Evolutionary conservation across 768 basidiomycete species (phyloP), one percentile per base, ranked within the genome.

Genomic region (Leccinum broughii): DNA sequence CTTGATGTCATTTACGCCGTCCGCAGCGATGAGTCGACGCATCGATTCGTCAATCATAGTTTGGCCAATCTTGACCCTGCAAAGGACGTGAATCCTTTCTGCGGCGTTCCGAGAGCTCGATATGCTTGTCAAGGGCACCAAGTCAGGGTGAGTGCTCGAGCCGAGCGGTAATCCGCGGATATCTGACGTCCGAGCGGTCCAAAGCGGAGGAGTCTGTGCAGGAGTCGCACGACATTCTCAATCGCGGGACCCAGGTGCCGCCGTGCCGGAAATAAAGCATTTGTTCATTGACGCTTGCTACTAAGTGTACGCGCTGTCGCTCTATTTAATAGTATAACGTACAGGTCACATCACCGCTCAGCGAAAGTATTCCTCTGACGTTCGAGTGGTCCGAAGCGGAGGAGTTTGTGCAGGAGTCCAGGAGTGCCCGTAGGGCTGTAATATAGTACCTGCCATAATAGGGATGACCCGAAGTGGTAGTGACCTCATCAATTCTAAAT

Each of bases 11-110:
- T 98, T 52, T 92, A 92, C 68, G 94, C 93, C 35, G 92, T 98
- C 35, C 84, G 95, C 66, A 93, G 92, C 15, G 95, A 98, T 73
- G 95, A 98, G 72, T 84, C 90, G 1, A 94, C 91, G 1, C 95
- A 98, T 68, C 82, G 93, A 54, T 98, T 98, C 68, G 93, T 96
- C 64, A 98, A 98, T 75, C 96, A 98, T 77, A 92, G 90, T 59
- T 79, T 98, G 37, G 96, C 95, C 4, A 95, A 94, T 75, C 80
- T 99, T 54, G 78, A 92, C 64, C 79, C 81, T 34, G 72, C 81
- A 35, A 84, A 83, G 37, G 96, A 98, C 72, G 85, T 93, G 65
- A 97, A 95, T 69, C 93, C 93, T 0, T 94, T 95, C 66, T 32
- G 30, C 30, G 30, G 91, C 93, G 14, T 76, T 97, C 28, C 84